phyloP scores from a whole-genome alignment of 2,329 filamentous ascomycete species.

The Trichoderma oligosporum region DNA sequence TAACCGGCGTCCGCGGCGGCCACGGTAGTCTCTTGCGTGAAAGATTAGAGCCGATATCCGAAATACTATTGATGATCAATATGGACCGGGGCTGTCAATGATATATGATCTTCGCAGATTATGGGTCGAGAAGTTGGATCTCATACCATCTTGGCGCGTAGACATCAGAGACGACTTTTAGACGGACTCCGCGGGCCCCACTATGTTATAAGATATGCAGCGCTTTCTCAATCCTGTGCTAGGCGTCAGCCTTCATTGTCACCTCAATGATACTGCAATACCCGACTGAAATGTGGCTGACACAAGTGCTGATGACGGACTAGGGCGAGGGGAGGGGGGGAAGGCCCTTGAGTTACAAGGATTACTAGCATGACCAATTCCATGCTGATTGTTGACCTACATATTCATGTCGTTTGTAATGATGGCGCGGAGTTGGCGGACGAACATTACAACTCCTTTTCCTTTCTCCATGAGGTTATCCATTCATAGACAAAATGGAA shows the following conservation, averaged over 20 bases:
- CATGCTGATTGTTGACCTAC: not conserved
- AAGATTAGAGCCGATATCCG: too few species aligned
- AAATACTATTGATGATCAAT: too few species aligned
- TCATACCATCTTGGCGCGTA: not conserved
- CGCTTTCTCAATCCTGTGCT: not conserved
- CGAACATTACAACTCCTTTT: not conserved
- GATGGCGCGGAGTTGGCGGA: not conserved
- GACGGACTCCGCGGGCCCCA: slow-evolving; percentile 8
- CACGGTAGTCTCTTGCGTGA: too few species aligned
- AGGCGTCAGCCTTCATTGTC: slow-evolving; percentile 2
- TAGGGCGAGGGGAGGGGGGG: too few species aligned
- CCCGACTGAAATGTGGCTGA: not conserved
- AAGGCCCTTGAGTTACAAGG: too few species aligned
- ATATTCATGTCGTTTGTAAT: not conserved
- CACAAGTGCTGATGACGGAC: slow-evolving; percentile 16
- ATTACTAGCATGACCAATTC: not conserved
- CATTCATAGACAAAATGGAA: not conserved
- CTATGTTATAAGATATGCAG: not conserved
- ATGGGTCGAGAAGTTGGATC: not conserved
- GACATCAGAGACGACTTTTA: not conserved
- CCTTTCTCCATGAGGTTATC: not conserved
- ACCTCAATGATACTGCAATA: not conserved
- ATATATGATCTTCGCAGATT: not conserved
- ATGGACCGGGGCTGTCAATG: too few species aligned
- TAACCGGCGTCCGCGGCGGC: too few species aligned